These are phyloP conservation scores for Bipolaris gigantea DNA, from an alignment of 2,329 filamentous ascomycete genomes.

Conservation along the genomic window DNA sequence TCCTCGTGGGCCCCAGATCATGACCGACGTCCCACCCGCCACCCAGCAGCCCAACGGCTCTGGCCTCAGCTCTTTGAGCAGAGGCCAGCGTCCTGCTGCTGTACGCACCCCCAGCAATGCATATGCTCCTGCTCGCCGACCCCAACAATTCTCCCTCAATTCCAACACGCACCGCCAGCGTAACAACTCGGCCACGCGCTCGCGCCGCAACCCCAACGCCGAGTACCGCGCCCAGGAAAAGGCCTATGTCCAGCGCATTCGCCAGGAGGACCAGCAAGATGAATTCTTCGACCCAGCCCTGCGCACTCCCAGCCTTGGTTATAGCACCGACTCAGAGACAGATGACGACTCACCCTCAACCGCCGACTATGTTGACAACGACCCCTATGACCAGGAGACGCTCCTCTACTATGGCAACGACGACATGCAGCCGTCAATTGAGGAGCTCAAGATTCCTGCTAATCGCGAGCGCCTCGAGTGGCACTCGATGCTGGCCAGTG, in stretches of 20 bases:
- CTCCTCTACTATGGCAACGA: conserved; percentile 92
- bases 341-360: conserved; percentile 90
- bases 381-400: conserved; percentile 87
- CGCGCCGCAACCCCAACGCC: conserved; percentile 66
- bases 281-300: conserved; percentile 72
- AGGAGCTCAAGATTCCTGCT: conserved; percentile 84
- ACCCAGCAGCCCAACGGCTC: conserved; percentile 35
- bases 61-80: conserved; percentile 24
- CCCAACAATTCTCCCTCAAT: conserved; percentile 52
- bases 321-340: conserved; percentile 75
- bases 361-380: conserved; percentile 78
- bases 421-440: conserved; percentile 81
- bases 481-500: conserved; percentile 96
- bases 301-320: conserved; percentile 68
- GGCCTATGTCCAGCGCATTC: conserved; percentile 89
- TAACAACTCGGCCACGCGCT: conserved; percentile 59
- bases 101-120: conserved; percentile 54
- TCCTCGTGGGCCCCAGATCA: conserved; percentile 28
- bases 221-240: conserved; percentile 85
- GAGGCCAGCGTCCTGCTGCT: conserved; percentile 45
- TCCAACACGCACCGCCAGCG: conserved; percentile 53
- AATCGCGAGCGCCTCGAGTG: conserved; percentile 92
- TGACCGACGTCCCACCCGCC: conserved; percentile 32
- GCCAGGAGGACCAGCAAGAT: conserved; percentile 69
- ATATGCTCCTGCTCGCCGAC: conserved; percentile 53